Base-by-base conservation (phyloP, 2,329 filamentous ascomycete genomes). In the Pseudocercospora cruenta region DNA sequence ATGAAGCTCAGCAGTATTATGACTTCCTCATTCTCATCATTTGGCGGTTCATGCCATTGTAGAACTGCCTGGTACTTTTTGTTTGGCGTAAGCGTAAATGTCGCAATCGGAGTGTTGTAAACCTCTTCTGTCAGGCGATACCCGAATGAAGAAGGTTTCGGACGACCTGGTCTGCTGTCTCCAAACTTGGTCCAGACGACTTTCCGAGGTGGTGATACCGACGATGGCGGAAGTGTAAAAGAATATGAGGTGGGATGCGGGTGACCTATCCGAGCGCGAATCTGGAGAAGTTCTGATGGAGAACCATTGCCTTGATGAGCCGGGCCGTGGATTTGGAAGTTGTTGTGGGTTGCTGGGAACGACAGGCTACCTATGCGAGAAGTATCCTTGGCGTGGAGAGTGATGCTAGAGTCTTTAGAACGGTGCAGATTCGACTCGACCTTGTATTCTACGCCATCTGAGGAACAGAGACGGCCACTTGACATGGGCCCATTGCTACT, bases 341-440 rank as follows among this genome's bases (percentile, higher is more conserved):
- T 88, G 81, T 57, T 57, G 19, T 57, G 53, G 4, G 53, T 57
- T 14, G 53, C 53, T 16, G 53, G 22, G 31, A 57, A 57, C 39
- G 58, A 53, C 36, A 65, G 63, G 60, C 58, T 51, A 45, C 60
- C 57, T 60, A 58, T 2, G 63, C 60, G 14, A 26, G 24, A 3
- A 39, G 63, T 19, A 61, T 60, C 6, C 33, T 21, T 43, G 24
- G 58, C 36, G 53, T 62, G 51, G 7, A 67, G 19, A 16, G 21
- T 22, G 54, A 67, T 62, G 16, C 43, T 65, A 4, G 66, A 67
- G 28, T 53, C 36, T 10, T 58, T 62, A 12, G 58, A 36, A 21
- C 55, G 45, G 24, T 65, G 63, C 14, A 67, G 7, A 24, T 58
- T 51, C 16, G 66, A 62, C 10, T 51, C 26, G 9, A 67, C 53